These are phyloP conservation scores for Debaryomyces singareniensis DNA, from an alignment of 1,139 yeast genomes.

Conservation along the genomic window DNA sequence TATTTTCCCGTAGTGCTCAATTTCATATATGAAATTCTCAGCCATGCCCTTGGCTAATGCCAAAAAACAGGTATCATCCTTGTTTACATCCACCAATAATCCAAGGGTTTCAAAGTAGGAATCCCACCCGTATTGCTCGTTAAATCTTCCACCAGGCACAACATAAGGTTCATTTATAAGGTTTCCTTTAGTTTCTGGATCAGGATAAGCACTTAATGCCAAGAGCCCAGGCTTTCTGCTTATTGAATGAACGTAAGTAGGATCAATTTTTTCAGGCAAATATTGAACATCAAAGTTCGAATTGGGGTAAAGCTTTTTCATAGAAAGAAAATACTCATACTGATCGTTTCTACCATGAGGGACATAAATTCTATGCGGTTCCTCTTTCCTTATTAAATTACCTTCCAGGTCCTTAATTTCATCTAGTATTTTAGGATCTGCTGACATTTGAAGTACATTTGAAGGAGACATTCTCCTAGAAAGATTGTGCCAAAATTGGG, in stretches of 20 bases:
- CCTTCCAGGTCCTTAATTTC: conserved; percentile 41
- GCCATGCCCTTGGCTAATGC: conserved; percentile 83
- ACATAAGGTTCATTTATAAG: conserved; percentile 77
- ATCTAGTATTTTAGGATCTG: conserved; percentile 69
- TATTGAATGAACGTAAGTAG: conserved; percentile 69
- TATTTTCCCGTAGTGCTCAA: conserved; percentile 84
- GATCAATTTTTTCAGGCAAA: conserved; percentile 53
- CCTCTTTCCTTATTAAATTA: conserved; percentile 20
- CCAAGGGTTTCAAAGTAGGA: conserved; percentile 92
- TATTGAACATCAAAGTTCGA: conserved; percentile 68
- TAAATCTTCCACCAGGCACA: conserved; percentile 96
- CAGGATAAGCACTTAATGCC: conserved; percentile 64
- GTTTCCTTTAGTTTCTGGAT: conserved; percentile 42
- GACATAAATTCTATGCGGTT: conserved; percentile 68
- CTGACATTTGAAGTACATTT: conserved; percentile 65
- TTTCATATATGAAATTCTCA: conserved; percentile 86
- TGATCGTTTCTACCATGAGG: conserved; percentile 70
- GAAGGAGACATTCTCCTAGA: conserved; percentile 66
- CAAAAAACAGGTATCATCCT: conserved; percentile 23
- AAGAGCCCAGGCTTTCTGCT: conserved; percentile 82
- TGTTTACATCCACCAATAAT: conserved; percentile 57
- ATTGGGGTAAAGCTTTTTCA: conserved; percentile 52
- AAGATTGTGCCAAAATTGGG: conserved; percentile 75
- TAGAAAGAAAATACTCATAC: conserved; percentile 56
- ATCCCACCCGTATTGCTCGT: conserved; percentile 98